These are phyloP conservation scores for Vitis riparia DNA, from an alignment of 164 flowering plant genomes.

Conservation along the genomic window DNA sequence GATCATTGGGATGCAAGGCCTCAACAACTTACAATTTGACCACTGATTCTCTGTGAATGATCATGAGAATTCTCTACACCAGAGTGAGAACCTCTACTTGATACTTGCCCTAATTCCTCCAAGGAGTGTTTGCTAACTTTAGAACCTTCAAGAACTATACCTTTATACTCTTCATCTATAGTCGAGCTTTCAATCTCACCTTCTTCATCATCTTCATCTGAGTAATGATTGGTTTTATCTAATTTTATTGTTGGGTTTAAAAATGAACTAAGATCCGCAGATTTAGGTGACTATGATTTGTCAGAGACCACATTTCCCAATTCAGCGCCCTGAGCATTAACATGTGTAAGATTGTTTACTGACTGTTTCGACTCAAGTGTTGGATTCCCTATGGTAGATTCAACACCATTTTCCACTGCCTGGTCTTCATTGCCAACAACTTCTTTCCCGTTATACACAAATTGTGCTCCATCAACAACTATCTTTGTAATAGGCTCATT, in stretches of 20 bases:
- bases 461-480: too few species aligned
- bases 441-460: too few species aligned
- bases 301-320: slow-evolving; percentile 12
- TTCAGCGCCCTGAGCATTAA: slow-evolving; percentile 9
- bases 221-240: slow-evolving; percentile 11
- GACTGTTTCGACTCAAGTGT: slow-evolving; percentile 10
- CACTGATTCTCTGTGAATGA: not conserved
- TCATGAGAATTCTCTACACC: slow-evolving; percentile 46
- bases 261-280: slow-evolving; percentile 9
- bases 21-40: too few species aligned
- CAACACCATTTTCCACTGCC: too few species aligned
- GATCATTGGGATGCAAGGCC: too few species aligned
- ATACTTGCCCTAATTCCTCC: slow-evolving; percentile 65
- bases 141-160: slow-evolving; percentile 54
- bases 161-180: slow-evolving; percentile 19
- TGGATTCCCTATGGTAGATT: too few species aligned
- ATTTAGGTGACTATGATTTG: not conserved
- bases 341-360: slow-evolving; percentile 4
- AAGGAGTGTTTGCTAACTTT: slow-evolving; percentile 62
- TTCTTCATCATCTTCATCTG: slow-evolving; percentile 19
- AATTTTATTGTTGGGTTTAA: slow-evolving; percentile 7
- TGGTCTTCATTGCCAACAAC: too few species aligned
- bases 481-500: too few species aligned
- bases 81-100: slow-evolving; percentile 44
- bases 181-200: slow-evolving; percentile 38